Evolutionary conservation across 768 basidiomycete genomes (phyloP).

Genomic region (Tricholoma furcatifolium): DNA sequence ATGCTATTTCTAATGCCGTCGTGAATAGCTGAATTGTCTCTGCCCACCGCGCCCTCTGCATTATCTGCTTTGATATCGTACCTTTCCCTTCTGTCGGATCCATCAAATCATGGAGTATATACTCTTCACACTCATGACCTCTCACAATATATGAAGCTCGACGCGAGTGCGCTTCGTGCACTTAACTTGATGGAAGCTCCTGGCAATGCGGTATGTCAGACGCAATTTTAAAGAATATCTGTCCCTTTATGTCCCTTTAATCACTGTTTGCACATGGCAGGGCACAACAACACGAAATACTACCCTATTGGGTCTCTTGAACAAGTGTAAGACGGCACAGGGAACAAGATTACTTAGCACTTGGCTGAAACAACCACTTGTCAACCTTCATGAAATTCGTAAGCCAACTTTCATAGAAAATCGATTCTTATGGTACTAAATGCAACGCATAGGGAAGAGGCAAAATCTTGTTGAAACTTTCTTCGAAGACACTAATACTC

Average conservation of each 20-base stretch:
- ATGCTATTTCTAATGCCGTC: background rate
- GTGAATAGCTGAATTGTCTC: conserved; percentile 67
- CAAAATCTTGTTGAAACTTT: conserved; percentile 89
- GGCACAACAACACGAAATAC: conserved; percentile 74
- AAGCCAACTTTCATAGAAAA: conserved; percentile 26
- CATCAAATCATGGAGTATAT: conserved; percentile 78
- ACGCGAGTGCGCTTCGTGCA: conserved; percentile 91
- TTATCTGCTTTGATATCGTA: conserved; percentile 82
- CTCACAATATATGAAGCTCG: conserved; percentile 92
- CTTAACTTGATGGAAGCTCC: conserved; percentile 80
- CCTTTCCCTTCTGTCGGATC: conserved; percentile 74
- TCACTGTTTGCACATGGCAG: conserved; percentile 25
- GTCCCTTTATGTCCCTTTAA: background rate
- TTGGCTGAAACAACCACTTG: conserved; percentile 95
- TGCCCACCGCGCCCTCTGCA: conserved; percentile 78
- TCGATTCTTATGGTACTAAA: background rate
- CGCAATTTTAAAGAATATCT: background rate
- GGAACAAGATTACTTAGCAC: conserved; percentile 83
- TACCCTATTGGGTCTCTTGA: conserved; percentile 85
- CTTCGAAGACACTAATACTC: conserved; percentile 70
- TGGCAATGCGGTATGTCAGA: conserved; percentile 46
- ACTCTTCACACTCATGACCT: conserved; percentile 86
- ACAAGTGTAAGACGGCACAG: conserved; percentile 96
- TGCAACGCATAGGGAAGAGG: conserved; percentile 57
- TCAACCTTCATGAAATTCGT: conserved; percentile 94